phyloP scores from a whole-genome alignment of 768 basidiomycete species.

The Mycena belliarum region DNA sequence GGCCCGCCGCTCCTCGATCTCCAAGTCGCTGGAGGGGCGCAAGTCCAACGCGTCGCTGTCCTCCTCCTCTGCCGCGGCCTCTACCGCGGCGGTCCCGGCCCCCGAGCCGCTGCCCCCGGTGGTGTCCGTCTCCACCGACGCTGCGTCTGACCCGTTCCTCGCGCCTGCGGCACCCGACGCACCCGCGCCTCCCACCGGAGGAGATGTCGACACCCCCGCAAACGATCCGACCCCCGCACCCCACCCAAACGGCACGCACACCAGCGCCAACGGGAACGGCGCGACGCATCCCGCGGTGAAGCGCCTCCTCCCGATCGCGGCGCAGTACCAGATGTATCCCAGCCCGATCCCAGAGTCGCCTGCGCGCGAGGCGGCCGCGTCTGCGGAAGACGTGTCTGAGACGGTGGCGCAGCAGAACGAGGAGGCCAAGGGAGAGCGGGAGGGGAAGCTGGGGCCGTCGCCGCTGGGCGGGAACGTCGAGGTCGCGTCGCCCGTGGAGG shows the following conservation, averaged over 20 bases:
- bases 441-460: too few species aligned
- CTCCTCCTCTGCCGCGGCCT: background rate
- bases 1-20: background rate
- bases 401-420: constrained; percentile 18
- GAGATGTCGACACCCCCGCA: background rate
- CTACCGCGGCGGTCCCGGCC: background rate
- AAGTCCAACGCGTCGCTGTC: constrained; percentile 14
- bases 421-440: background rate
- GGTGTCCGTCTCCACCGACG: background rate
- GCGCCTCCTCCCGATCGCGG: constrained; percentile 22
- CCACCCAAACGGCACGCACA: constrained; percentile 30
- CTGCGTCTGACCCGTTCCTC: too few species aligned
- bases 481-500: background rate
- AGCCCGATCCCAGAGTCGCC: constrained; percentile 76
- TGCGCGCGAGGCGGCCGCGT: constrained; percentile 52
- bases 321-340: constrained; percentile 36
- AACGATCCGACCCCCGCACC: background rate
- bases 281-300: constrained; percentile 25
- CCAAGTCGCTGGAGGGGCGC: constrained; percentile 9
- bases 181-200: background rate
- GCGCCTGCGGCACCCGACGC: too few species aligned
- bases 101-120: background rate
- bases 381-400: constrained; percentile 30
- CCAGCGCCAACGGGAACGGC: too few species aligned
- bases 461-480: constrained; percentile 29